These are phyloP conservation scores for Crucihimalaya himalaica DNA, from an alignment of 345 rosid species.

Conservation along the genomic window DNA sequence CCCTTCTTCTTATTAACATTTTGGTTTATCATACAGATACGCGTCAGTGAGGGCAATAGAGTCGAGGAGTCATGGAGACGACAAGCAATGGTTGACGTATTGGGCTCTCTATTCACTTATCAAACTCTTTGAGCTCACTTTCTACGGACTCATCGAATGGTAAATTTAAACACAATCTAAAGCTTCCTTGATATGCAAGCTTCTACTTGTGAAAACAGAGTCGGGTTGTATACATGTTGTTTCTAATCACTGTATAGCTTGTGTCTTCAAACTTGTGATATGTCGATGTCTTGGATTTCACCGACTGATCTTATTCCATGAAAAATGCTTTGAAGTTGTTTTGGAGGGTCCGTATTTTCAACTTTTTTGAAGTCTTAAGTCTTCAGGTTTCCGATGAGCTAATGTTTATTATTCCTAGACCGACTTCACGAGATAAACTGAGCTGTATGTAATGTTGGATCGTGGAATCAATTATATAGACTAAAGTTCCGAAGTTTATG, in stretches of 20 bases:
- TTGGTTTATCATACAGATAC: conserved; percentile 45
- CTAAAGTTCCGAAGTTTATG: conserved; percentile 9
- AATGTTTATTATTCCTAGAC: too few species aligned
- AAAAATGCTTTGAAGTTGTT: neutral
- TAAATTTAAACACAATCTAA: conserved; percentile 26
- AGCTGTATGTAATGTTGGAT: too few species aligned
- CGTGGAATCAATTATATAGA: too few species aligned
- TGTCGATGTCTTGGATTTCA: neutral
- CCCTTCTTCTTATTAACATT: neutral
- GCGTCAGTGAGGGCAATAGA: conserved; percentile 81
- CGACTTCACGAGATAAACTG: too few species aligned
- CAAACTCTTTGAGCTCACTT: conserved; percentile 76
- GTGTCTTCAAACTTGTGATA: neutral
- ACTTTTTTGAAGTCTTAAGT: neutral
- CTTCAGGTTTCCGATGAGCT: neutral
- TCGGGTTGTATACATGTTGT: neutral
- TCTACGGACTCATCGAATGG: conserved; percentile 60
- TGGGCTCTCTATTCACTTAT: conserved; percentile 87
- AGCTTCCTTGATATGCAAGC: conserved; percentile 11
- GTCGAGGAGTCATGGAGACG: conserved; percentile 59
- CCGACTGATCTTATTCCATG: neutral
- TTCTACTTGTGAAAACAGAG: neutral
- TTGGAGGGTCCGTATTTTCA: neutral
- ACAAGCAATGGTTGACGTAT: conserved; percentile 83
- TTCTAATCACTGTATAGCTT: neutral